Conservation (phyloP, 768 basidiomycete species). For the Lentinula sp. region DNA sequence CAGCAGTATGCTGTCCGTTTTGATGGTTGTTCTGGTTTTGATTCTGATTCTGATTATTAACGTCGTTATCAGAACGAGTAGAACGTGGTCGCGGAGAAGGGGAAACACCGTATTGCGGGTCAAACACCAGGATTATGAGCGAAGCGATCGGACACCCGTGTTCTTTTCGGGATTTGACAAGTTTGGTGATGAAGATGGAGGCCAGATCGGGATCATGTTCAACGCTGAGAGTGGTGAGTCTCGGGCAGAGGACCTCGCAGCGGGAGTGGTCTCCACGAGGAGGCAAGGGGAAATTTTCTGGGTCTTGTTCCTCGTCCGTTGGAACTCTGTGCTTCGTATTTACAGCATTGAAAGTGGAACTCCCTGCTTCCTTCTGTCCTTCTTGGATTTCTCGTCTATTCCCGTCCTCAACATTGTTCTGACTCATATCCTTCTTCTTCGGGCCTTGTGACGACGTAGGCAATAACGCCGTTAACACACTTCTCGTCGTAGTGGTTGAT, state of each 20-base stretch:
- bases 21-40: neutral
- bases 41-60: neutral
- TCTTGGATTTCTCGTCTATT: neutral
- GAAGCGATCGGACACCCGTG: constrained; percentile 1
- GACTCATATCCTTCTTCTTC: neutral
- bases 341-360: neutral
- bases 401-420: neutral
- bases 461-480: constrained; percentile 1
- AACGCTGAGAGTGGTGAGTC: neutral
- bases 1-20: neutral
- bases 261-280: neutral
- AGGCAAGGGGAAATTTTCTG: neutral
- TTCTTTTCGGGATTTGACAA: neutral
- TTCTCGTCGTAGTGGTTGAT: neutral
- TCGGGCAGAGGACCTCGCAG: constrained; percentile 1
- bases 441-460: neutral
- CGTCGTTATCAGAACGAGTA: neutral
- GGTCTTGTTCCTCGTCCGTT: neutral
- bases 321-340: neutral
- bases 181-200: constrained; percentile 3
- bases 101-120: neutral
- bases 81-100: neutral
- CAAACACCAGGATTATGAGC: neutral
- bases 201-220: constrained; percentile 6
- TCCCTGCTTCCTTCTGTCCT: neutral